These are phyloP conservation scores for Metschnikowia similis DNA, from an alignment of 805 yeast genomes.

Conservation along the genomic window DNA sequence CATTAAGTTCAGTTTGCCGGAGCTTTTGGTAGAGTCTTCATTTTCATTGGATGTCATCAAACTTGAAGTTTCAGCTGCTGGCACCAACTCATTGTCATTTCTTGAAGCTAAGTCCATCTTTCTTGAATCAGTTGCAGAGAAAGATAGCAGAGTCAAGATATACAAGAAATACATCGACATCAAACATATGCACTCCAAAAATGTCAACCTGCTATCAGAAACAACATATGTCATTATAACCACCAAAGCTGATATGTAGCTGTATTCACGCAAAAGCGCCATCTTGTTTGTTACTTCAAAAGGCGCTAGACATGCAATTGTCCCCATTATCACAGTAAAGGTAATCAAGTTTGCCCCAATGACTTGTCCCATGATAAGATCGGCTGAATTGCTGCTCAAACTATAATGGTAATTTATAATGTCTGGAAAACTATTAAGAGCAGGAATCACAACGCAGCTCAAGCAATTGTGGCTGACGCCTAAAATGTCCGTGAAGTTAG, in stretches of 20 bases:
- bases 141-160: conserved; percentile 5
- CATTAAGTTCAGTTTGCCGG: neutral
- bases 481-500: conserved; percentile 22
- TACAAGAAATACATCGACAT: conserved; percentile 15
- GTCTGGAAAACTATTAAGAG: conserved; percentile 37
- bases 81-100: neutral
- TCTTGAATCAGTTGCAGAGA: neutral
- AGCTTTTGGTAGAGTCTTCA: neutral
- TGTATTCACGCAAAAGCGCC: conserved; percentile 23
- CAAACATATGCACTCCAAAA: conserved; percentile 28
- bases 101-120: conserved; percentile 2
- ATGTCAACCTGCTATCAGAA: conserved; percentile 32
- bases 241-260: conserved; percentile 27
- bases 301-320: conserved; percentile 23
- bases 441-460: conserved; percentile 33
- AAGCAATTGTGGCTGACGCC: conserved; percentile 27
- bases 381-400: conserved; percentile 24
- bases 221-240: conserved; percentile 25
- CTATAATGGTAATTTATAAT: conserved; percentile 32
- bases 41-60: neutral
- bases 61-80: conserved; percentile 5
- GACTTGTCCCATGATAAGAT: conserved; percentile 35
- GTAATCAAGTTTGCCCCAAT: conserved; percentile 33
- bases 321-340: conserved; percentile 32
- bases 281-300: conserved; percentile 19